A percentile compares a stretch with the other conserved stretches of the same genome.
These are phyloP conservation scores for Penicillium verrucosum DNA, from an alignment of 2,329 filamentous ascomycete genomes.

Conservation along the genomic window DNA sequence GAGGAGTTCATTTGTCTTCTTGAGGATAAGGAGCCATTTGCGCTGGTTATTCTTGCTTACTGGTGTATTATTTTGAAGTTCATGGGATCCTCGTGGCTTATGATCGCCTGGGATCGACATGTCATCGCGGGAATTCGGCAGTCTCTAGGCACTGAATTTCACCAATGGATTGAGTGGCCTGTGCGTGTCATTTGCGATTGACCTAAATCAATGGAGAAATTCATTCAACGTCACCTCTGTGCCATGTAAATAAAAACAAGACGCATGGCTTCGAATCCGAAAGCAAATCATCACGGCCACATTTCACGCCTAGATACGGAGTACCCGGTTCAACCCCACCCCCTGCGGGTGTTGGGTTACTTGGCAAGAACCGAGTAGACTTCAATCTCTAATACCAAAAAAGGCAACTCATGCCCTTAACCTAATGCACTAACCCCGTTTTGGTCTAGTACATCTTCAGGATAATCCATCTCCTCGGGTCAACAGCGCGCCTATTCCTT, in stretches of 20 bases:
- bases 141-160: conserved; percentile 18
- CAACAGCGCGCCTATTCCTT: background rate
- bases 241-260: too few relatives aligned
- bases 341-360: too few relatives aligned
- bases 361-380: too few relatives aligned
- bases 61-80: conserved; percentile 33
- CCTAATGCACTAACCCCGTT: background rate
- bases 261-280: background rate
- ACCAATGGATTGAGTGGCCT: conserved; percentile 31
- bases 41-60: conserved; percentile 29
- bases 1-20: conserved; percentile 22
- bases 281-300: background rate
- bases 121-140: conserved; percentile 28
- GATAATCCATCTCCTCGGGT: too few relatives aligned
- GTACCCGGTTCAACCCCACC: too few relatives aligned
- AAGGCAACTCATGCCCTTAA: background rate
- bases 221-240: background rate
- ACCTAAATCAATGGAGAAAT: background rate
- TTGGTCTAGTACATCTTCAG: background rate
- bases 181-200: conserved; percentile 1
- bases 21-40: conserved; percentile 27
- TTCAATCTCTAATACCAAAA: background rate
- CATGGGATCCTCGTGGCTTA: conserved; percentile 34
- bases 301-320: too few relatives aligned
- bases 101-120: conserved; percentile 34